Evolutionary conservation across 2,329 filamentous ascomycete genomes (phyloP), one percentile per base, ranked within the genome.

Genomic region (Diaporthe ilicicola): DNA sequence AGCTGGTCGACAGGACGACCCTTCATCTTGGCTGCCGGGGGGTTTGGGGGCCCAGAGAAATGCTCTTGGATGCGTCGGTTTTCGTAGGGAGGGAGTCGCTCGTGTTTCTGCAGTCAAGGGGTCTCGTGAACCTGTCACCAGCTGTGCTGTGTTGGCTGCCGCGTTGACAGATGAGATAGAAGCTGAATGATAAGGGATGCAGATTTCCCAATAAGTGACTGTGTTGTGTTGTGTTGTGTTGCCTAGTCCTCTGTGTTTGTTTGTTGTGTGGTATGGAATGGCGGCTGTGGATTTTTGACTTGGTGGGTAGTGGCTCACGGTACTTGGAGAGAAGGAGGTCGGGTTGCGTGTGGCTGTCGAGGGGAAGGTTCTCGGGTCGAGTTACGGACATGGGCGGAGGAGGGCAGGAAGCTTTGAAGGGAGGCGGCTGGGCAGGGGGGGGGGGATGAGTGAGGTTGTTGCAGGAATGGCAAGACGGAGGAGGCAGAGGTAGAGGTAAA

Each of bases 1-100:
- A 94, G 87, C 78, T 92, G 87, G 72, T 93, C 91, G 77, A 94
- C 85, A 54, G 90, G 87, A 59, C 88, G 88, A 76, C 91, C 90
- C 82, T 92, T 93, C 93, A 95, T 95, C 67, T 77, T 84, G 79
- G 54, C 22, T 24, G 29, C n/a, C 13, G 7, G 24, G 69, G 69
- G 53, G 37, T 37, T 17, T 69, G 17, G 48, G 22, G 19, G 17
- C 37, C 39, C 39, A 27, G 27, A 27, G 3, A 19, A 48, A n/a
- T 27, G 53, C n/a, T 24, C 12, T 22, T 3, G 42, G n/a, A 17
- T 9, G 46, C 22, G 67, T 53, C 32, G 24, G n/a, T 8, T n/a
- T 4, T 8, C 10, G 37, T 12, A 22, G 27, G 44, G 32, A 27
- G 10, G 24, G 22, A 22, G 10, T 19, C 32, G 32, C 32, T 9